Evolutionary conservation across 345 rosid genomes (phyloP), one percentile per base, ranked within the genome.

Genomic region (Bruguiera sexangula): DNA sequence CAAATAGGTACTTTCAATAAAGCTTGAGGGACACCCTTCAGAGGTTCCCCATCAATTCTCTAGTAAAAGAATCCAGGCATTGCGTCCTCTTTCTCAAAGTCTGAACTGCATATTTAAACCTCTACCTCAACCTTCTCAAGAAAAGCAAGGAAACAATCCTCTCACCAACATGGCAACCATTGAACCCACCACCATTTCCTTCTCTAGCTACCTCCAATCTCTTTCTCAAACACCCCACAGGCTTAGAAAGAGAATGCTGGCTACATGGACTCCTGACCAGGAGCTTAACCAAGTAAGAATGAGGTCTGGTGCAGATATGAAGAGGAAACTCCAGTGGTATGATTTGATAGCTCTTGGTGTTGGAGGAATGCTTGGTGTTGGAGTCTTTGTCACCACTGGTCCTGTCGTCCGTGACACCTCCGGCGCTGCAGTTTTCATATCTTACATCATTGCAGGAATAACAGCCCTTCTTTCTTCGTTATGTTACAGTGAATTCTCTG

Each of bases 261-360:
- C 97, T 19, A 90, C 91, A 31, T 89, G 97, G 98, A 93, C 98
- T 20, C 96, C 93, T 5, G 90, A 85, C 74, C 86, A 90, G 74
- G 98, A 93, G 76, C 87, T 87, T 27, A 87, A 89, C 85, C 89
- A 84, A 73, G 90, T 90, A 37, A 80, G 98, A 73, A 85, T 85
- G n/a, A 84, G 97, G 70, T 93, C 97, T 22, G 98, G 98, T 53
- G 93, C 96, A 43, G 97, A 93, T 75, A 93, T 93, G 98, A 93
- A 89, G 76, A 86, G 96, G 78, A 93, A 85, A 66, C 96, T 93
- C 62, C 69, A 69, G 65, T 93, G 93, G 93, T 86, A 84, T 69
- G 98, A 93, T 72, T 73, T 93, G 56, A 77, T 88, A n/a, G 94
- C 96, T 72, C 96, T 93, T 57, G 98, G 98, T 26, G 81, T 93